phyloP scores from a whole-genome alignment of 2,329 filamentous ascomycete species.

The Colletotrichum sp. region DNA sequence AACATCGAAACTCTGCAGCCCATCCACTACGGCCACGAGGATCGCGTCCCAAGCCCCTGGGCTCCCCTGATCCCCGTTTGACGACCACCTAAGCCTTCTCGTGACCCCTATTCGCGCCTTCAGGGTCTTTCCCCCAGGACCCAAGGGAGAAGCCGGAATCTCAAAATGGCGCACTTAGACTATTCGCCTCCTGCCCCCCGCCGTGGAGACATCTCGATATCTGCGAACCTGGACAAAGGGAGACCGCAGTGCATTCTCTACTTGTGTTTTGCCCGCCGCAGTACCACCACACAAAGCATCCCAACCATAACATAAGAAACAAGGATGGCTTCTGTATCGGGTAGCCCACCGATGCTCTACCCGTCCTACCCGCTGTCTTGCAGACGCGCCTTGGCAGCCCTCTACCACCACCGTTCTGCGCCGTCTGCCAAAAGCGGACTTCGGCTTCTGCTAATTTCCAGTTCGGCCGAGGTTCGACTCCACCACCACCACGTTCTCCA shows the following conservation, averaged over 20 bases:
- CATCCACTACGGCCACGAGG: not conserved
- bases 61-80: not conserved
- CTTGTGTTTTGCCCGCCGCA: not conserved
- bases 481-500: slow-evolving; percentile 2
- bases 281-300: not conserved
- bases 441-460: slow-evolving; percentile 15
- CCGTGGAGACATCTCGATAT: not conserved
- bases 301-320: not conserved
- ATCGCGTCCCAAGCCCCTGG: not conserved
- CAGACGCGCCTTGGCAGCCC: not conserved
- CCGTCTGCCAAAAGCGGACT: slow-evolving; percentile 5
- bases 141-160: slow-evolving; percentile 9
- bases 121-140: not conserved
- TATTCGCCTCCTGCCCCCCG: not conserved
- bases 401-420: not conserved
- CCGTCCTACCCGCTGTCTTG: not conserved
- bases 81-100: not conserved
- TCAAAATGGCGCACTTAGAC: slow-evolving; percentile 4
- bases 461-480: slow-evolving; percentile 10
- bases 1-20: not conserved
- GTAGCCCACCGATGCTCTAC: not conserved
- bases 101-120: slow-evolving; percentile 1
- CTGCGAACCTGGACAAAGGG: not conserved
- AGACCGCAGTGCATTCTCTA: not conserved
- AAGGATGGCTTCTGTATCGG: not conserved